Evolutionary conservation across 768 basidiomycete species (phyloP).

Genomic region (Hypholoma fasciculare): DNA sequence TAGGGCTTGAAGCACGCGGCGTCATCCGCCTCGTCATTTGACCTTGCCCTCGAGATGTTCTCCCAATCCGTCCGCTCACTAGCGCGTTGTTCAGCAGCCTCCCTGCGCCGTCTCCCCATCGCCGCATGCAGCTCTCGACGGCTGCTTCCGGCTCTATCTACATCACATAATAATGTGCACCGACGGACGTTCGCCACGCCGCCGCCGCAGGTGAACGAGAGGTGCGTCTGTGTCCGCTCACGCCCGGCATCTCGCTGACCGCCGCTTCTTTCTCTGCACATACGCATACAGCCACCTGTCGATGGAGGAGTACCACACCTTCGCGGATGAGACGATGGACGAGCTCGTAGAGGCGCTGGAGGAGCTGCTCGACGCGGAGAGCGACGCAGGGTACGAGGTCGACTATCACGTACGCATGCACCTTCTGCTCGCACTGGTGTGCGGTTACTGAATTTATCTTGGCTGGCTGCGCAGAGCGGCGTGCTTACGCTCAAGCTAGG

Average conservation of each 20-base stretch:
- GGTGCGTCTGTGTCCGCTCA: constrained; percentile 34
- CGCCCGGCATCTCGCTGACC: neutral
- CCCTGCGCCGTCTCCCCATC: constrained; percentile 16
- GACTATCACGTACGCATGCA: constrained; percentile 75
- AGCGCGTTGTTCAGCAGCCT: constrained; percentile 21
- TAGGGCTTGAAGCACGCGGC: neutral
- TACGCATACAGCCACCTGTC: constrained; percentile 41
- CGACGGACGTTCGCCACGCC: constrained; percentile 48
- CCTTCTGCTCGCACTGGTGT: neutral
- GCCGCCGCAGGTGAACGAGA: constrained; percentile 55
- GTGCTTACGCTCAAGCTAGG: constrained; percentile 84
- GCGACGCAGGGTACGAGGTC: constrained; percentile 67
- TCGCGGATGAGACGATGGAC: constrained; percentile 81
- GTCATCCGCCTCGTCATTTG: too few species aligned
- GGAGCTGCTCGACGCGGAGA: constrained; percentile 59
- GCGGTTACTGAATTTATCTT: neutral
- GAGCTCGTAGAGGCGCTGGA: constrained; percentile 74
- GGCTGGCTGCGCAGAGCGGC: constrained; percentile 64
- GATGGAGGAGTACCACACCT: constrained; percentile 63
- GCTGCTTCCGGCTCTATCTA: neutral
- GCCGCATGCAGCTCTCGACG: constrained; percentile 10
- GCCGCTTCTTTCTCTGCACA: neutral
- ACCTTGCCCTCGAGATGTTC: constrained; percentile 20
- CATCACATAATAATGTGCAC: constrained; percentile 7
- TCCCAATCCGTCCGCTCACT: constrained; percentile 25